Evolutionary conservation across 768 basidiomycete genomes (phyloP), one percentile per base, ranked within the genome.

Genomic region (Collybiopsis confluens): DNA sequence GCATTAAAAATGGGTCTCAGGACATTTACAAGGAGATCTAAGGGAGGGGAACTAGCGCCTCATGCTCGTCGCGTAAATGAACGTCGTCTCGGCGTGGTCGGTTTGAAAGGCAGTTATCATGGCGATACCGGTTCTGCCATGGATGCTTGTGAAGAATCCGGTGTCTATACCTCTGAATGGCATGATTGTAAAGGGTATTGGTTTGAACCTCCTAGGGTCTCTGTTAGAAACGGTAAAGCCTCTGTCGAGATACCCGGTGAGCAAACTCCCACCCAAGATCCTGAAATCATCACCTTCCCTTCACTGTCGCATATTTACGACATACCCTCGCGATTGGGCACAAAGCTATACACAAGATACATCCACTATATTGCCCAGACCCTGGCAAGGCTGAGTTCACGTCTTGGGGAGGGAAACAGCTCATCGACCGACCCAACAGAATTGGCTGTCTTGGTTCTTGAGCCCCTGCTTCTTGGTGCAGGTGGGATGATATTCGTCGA

Each of bases 401-500:
- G 18, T 13, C 1, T 48, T 5, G 16, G 33, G 30, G 20, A 46
- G 9, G 36, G 11, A 38, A 38, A 6, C 3, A 18, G 2, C 8
- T 20, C 28, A 9, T 13, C 21, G 38, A n/a, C 16, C 6, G 40
- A n/a, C 5, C 48, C 38, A 1, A 73, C 66, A 2, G 73, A 70
- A 21, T 66, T 90, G 2, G 89, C 84, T 1, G 90, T 92, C 0
- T 75, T 98, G 16, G 84, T 98, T 5, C 71, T 98, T 26, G 96
- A 98, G 65, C 96, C 96, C 0, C 76, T 95, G 21, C 80, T 94
- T 23, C 89, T 98, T 80, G 96, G 96, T 13, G 94, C 96, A 0
- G 96, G 92, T 0, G 96, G 96, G 0, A 98, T 98, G 96, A 76
- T 93, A 27, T 98, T 98, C 63, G 92, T 98, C 23, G 96, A 98